A percentile compares a stretch with the other conserved stretches of the same genome.
phyloP scores from a whole-genome alignment of 306 rosid genomes.

The Carpinus fangiana region DNA sequence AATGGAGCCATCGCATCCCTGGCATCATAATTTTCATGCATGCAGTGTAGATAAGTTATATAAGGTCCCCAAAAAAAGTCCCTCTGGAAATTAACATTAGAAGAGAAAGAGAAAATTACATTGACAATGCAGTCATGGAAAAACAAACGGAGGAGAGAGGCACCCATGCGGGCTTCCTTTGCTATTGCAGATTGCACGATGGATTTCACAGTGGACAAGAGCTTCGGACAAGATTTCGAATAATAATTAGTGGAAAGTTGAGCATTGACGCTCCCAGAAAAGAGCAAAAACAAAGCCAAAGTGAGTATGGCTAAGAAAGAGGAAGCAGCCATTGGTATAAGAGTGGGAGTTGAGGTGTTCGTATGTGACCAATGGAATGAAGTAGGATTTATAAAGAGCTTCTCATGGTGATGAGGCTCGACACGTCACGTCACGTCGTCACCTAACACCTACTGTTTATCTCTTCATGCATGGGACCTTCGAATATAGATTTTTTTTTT shows the following conservation, averaged over 20 bases:
- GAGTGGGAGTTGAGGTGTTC: too few relatives aligned
- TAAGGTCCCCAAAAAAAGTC: too few relatives aligned
- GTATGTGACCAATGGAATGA: not conserved
- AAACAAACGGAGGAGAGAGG: conserved; percentile 87
- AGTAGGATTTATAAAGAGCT: conserved; percentile 33
- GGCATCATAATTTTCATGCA: not conserved
- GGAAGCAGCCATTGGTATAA: conserved; percentile 33
- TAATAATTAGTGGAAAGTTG: conserved; percentile 57
- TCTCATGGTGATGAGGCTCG: conserved; percentile 34
- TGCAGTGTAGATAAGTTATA: too few relatives aligned
- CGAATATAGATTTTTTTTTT: too few relatives aligned
- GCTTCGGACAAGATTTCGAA: conserved; percentile 59
- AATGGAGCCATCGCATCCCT: conserved; percentile 95
- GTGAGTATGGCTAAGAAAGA: conserved; percentile 12
- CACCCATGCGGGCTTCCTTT: conserved; percentile 89
- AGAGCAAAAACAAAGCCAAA: conserved; percentile 33
- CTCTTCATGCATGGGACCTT: conserved; percentile 29
- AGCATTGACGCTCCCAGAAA: conserved; percentile 44
- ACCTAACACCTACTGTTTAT: conserved; percentile 54
- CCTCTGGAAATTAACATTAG: too few relatives aligned
- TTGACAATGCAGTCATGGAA: conserved; percentile 93
- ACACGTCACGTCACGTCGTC: conserved; percentile 24
- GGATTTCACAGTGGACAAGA: conserved; percentile 52
- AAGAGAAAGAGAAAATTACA: conserved; percentile 35
- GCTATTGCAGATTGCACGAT: conserved; percentile 53